Conservation (phyloP, 352 stramenopile species). For the Phytopythium oedochilum region DNA sequence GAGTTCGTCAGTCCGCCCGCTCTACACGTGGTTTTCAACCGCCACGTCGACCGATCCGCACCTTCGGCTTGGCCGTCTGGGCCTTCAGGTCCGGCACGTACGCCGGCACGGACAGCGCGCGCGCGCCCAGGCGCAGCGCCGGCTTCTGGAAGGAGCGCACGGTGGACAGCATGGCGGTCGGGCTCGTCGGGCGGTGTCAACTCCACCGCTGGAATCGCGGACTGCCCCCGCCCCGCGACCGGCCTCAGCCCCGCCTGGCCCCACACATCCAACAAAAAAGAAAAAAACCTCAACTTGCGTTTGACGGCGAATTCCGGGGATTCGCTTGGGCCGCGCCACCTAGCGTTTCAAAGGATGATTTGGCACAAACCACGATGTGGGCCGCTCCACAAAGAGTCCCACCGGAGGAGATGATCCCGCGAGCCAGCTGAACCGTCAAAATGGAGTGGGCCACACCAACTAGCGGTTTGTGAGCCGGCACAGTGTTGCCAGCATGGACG, state of each 20-base stretch:
- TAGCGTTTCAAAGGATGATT: neutral
- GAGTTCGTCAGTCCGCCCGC: too few relatives aligned
- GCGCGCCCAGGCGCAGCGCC: slow-evolving; percentile 33
- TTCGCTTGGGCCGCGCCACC: slow-evolving; percentile 12
- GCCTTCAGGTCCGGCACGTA: slow-evolving; percentile 69
- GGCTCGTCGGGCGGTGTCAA: slow-evolving; percentile 7
- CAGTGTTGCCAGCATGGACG: slow-evolving; percentile 9
- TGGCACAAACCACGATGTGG: slow-evolving; percentile 10
- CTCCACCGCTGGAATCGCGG: slow-evolving; percentile 24
- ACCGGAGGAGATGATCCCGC: neutral
- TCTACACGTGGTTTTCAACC: too few relatives aligned
- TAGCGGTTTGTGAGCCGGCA: neutral
- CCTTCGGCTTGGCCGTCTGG: slow-evolving; percentile 69
- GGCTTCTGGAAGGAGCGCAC: slow-evolving; percentile 27
- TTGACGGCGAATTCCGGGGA: slow-evolving; percentile 23
- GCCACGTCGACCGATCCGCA: too few relatives aligned
- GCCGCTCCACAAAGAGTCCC: neutral
- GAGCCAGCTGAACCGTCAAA: slow-evolving; percentile 5
- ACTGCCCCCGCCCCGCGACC: too few relatives aligned
- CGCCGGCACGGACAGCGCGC: slow-evolving; percentile 49
- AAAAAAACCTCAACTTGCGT: slow-evolving; percentile 6
- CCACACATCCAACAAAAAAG: slow-evolving; percentile 11
- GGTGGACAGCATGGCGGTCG: slow-evolving; percentile 21
- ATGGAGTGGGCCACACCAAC: neutral
- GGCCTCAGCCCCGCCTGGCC: neutral